Evolutionary conservation across 192 early-diverging fungal species (phyloP), one percentile per base, ranked within the genome.

Genomic region (Podila horticola): DNA sequence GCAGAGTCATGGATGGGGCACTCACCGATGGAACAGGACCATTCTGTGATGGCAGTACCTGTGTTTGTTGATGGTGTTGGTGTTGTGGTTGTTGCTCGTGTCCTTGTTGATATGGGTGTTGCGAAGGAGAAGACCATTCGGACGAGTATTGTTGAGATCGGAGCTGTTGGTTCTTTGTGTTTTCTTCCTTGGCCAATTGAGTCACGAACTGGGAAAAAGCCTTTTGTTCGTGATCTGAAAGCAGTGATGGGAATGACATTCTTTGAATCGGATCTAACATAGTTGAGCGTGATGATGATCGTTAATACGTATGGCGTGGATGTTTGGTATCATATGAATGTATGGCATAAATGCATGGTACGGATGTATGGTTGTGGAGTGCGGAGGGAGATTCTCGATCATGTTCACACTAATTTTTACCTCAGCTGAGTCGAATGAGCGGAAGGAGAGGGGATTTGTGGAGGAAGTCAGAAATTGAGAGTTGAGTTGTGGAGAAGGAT

Each of bases 141-240:
- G n/a, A 10, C 15, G 72, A 64, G 41, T 63, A 66, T 24, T 15
- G 60, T 28, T 17, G 22, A 2, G 59, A 33, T 61, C 28, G 19
- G 60, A 60, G 31, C 61, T 66, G 29, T 62, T 55, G 64, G 13
- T 20, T 29, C 50, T 63, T 64, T 19, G 55, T 57, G 20, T 66
- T 69, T 31, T 81, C 71, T 26, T 81, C 77, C 13, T 81, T 66
- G 3, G 70, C 70, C 15, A 81, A 51, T 30, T 81, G 70, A 15
- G 66, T 66, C 17, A 81, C 55, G 26, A 81, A 81, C 41, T 57
- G 66, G 2, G 77, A 73, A 49, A 81, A 81, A 3, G 77, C 77
- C 57, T 64, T 62, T 64, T 81, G 77, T 17, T 81, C 77, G 66
- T 81, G 77, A 19, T 81, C 77, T 30, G 77, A 81, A 13, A 81